Evolutionary conservation across 2,329 filamentous ascomycete genomes (phyloP).

Genomic region (Sporothrix luriei): DNA sequence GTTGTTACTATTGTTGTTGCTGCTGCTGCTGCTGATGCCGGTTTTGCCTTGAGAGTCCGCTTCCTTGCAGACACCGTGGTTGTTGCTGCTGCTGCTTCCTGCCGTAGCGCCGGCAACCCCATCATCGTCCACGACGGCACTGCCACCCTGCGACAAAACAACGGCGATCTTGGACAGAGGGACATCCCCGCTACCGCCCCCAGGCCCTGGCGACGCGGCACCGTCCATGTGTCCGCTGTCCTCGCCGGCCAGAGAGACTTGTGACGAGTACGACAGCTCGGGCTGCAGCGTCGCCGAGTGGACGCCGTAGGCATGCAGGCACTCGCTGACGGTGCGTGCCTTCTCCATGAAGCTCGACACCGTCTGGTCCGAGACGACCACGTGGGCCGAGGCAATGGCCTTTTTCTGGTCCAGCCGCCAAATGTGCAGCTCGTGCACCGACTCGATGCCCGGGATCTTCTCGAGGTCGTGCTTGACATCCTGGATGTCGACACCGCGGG

Average conservation of each 20-base stretch:
- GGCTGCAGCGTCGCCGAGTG: conserved; percentile 73
- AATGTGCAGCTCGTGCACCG: conserved; percentile 72
- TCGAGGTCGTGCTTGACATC: conserved; percentile 71
- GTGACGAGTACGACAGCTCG: conserved; percentile 47
- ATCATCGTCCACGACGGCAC: not conserved
- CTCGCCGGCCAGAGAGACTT: conserved; percentile 3
- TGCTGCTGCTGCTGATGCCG: not conserved
- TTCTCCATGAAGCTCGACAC: conserved; percentile 62
- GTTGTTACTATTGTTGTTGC: not conserved
- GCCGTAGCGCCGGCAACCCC: not conserved
- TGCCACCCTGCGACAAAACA: not conserved
- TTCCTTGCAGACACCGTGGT: not conserved
- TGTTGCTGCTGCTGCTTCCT: not conserved
- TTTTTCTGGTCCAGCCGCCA: conserved; percentile 74
- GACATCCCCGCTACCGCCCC: not conserved
- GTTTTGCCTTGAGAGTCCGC: not conserved
- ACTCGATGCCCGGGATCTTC: conserved; percentile 66
- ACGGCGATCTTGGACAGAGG: not conserved
- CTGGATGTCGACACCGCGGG: conserved; percentile 59
- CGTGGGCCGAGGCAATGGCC: conserved; percentile 68
- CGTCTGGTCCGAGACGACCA: conserved; percentile 62
- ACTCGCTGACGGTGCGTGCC: conserved; percentile 65
- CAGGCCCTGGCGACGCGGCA: not conserved
- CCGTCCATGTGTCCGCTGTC: too few relatives aligned
- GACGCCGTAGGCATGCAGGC: conserved; percentile 72